Evolutionary conservation across 2,329 filamentous ascomycete species (phyloP).

Genomic region (Esteya vermicola): DNA sequence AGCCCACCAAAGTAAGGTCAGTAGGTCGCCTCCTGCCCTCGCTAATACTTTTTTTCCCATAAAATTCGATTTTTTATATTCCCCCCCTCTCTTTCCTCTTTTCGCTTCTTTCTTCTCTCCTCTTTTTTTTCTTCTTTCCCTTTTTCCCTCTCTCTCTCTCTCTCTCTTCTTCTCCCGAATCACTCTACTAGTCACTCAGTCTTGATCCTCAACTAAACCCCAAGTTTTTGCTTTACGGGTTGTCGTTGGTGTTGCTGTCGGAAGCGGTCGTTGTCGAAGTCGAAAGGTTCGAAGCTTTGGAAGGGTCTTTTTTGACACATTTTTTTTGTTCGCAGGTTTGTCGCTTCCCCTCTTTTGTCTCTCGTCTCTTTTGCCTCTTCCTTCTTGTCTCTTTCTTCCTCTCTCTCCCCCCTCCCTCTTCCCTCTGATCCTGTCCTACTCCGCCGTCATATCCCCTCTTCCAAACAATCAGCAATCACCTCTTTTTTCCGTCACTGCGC

Average conservation of each 20-base stretch:
- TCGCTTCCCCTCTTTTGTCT: neutral
- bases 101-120: conserved; percentile 4
- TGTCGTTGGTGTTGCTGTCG: conserved; percentile 13
- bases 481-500: too few relatives aligned
- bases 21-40: conserved; percentile 7
- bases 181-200: conserved; percentile 4
- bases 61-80: too few relatives aligned
- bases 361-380: neutral
- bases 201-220: conserved; percentile 7
- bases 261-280: conserved; percentile 12
- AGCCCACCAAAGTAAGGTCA: neutral
- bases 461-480: neutral
- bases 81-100: conserved; percentile 2
- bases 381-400: neutral
- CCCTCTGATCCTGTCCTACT: neutral
- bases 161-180: conserved; percentile 7
- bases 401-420: neutral
- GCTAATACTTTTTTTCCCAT: too few relatives aligned
- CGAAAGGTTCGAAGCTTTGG: conserved; percentile 6
- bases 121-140: conserved; percentile 7
- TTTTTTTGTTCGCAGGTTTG: neutral
- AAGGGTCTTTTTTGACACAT: conserved; percentile 1
- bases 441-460: neutral
- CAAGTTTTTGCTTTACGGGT: conserved; percentile 5
- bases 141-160: conserved; percentile 11